Evolutionary conservation across 495 filamentous ascomycete species (phyloP).

Genomic region (Aspergillus wentii): DNA sequence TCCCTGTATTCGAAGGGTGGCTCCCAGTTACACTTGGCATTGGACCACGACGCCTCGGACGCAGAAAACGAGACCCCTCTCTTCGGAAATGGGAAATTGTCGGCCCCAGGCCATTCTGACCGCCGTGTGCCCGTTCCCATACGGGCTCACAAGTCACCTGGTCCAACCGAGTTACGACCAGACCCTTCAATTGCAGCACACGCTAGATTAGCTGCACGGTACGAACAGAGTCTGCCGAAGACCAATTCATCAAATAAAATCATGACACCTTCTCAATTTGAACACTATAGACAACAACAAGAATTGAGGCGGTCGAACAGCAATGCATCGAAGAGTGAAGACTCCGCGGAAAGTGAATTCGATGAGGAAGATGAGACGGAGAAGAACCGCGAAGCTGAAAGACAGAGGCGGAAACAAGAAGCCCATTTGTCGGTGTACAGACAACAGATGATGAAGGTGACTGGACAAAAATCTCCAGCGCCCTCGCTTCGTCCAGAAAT

Average conservation of each 20-base stretch:
- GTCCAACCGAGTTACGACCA: constrained; percentile 35
- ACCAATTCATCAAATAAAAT: constrained; percentile 58
- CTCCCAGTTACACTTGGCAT: constrained; percentile 24
- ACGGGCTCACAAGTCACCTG: constrained; percentile 20
- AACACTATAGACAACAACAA: constrained; percentile 75
- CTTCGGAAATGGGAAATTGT: constrained; percentile 33
- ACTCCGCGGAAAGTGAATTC: constrained; percentile 49
- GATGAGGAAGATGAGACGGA: constrained; percentile 86
- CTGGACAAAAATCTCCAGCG: constrained; percentile 60
- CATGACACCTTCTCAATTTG: constrained; percentile 87
- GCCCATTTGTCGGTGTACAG: constrained; percentile 87
- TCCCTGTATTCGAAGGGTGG: constrained; percentile 44
- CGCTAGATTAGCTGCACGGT: constrained; percentile 49
- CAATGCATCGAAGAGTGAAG: constrained; percentile 43
- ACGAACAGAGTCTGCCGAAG: constrained; percentile 36
- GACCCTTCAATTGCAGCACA: constrained; percentile 50
- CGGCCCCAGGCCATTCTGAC: constrained; percentile 4
- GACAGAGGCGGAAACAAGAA: constrained; percentile 82
- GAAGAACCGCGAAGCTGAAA: constrained; percentile 63
- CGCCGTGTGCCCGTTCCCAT: constrained; percentile 12
- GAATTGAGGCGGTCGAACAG: constrained; percentile 56
- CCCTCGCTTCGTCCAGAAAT: constrained; percentile 33
- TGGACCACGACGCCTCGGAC: constrained; percentile 14
- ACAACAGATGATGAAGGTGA: constrained; percentile 96
- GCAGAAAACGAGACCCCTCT: constrained; percentile 42